These are phyloP conservation scores for Ilyonectria robusta DNA, from an alignment of 2,329 filamentous ascomycete species.

Conservation along the genomic window DNA sequence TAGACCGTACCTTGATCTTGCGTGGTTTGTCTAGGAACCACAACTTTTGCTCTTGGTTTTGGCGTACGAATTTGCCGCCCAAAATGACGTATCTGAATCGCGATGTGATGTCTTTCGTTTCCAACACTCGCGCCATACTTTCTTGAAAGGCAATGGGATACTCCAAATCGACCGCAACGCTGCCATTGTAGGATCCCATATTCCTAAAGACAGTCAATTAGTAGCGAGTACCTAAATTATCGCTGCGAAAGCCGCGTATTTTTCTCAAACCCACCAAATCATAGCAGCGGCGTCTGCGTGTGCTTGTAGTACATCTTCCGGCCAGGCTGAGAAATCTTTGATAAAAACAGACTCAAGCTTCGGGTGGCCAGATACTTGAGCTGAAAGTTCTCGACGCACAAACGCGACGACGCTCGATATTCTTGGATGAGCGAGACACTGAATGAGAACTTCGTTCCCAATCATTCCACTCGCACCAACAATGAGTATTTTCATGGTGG, in stretches of 20 bases:
- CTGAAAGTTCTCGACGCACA: slow-evolving; percentile 47
- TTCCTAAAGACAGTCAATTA: slow-evolving; percentile 25
- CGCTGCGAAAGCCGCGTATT: neutral
- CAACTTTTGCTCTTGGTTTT: slow-evolving; percentile 50
- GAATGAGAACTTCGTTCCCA: slow-evolving; percentile 50
- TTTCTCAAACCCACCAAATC: slow-evolving; percentile 38
- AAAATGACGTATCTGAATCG: slow-evolving; percentile 51
- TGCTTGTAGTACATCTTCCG: slow-evolving; percentile 21
- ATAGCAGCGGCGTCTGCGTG: slow-evolving; percentile 42
- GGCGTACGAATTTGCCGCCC: slow-evolving; percentile 52
- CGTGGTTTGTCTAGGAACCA: slow-evolving; percentile 42
- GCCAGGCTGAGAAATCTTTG: slow-evolving; percentile 40
- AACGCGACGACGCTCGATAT: slow-evolving; percentile 51
- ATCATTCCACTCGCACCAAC: slow-evolving; percentile 53
- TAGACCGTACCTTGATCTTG: slow-evolving; percentile 35
- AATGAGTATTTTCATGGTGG: slow-evolving; percentile 54
- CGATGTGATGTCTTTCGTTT: slow-evolving; percentile 1
- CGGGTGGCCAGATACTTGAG: slow-evolving; percentile 23
- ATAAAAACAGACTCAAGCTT: slow-evolving; percentile 37
- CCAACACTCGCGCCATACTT: slow-evolving; percentile 23
- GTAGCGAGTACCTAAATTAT: neutral
- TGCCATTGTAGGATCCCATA: slow-evolving; percentile 41
- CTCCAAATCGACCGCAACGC: slow-evolving; percentile 36
- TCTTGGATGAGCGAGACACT: slow-evolving; percentile 51
- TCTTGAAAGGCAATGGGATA: slow-evolving; percentile 40